Evolutionary conservation across 331 rosid species (phyloP), one percentile per base, ranked within the genome.

Genomic region (Acacia concinna): DNA sequence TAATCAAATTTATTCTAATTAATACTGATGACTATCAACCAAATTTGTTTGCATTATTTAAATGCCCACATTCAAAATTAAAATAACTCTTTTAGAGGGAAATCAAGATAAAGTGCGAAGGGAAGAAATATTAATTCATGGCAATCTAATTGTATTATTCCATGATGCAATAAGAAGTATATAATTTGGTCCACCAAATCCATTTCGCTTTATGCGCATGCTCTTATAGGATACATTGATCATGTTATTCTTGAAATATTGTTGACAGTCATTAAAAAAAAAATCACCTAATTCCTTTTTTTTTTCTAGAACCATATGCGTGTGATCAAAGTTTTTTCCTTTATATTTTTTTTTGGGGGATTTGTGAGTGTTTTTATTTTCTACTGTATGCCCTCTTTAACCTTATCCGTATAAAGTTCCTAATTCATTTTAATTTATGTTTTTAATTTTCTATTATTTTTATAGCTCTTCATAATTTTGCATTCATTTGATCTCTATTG

Each of bases 181-280:
- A 59, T 71, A 72, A 68, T 80, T 80, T 59, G 82, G 87, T 85
- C 87, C 88, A 84, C 82, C 73, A 73, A 11, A 59, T 71, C 56
- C 20, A 27, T 74, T 47, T 86, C 81, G 57, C 96, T 93, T 90
- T 93, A 89, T 85, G 81, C 87, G 96, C 97, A 71, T 93, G 98
- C 92, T 32, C 87, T 75, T 72, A 60, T 68, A 32, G 69, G 81
- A 81, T 43, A 35, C 63, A 49, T 70, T 40, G 79, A 79, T 80
- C 85, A 73, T 77, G 65, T 79, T 76, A 73, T 77, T 65, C 54
- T 83, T 77, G 70, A 77, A 68, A 59, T 44, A 7, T 52, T 52
- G 43, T 78, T 73, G 71, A 79, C 81, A 68, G 44, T 23, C 66
- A 47, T 8, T 27, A 4, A 17, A 49, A 52, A 46, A 72, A 68